phyloP scores from a whole-genome alignment of 208 protist species.

The Trypanosomatidae sp. region DNA sequence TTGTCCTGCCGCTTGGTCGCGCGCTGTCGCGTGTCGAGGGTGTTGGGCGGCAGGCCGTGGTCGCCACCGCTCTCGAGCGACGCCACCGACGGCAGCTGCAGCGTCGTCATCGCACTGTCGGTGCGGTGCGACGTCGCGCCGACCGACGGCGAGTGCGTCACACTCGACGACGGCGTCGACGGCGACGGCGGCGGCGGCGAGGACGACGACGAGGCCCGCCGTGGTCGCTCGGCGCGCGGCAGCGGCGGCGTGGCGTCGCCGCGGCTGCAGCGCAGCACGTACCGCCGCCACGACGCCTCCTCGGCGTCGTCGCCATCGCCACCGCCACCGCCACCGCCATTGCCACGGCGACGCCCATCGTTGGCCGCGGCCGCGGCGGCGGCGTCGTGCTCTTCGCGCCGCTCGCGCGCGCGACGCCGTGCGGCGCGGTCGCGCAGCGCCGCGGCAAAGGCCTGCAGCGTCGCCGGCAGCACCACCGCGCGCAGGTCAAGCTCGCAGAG shows the following conservation, averaged over 20 bases:
- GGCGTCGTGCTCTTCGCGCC: too few species aligned
- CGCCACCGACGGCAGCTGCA: conserved; percentile 32
- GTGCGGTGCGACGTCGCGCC: background rate
- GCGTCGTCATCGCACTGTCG: too few species aligned
- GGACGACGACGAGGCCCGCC: too few species aligned
- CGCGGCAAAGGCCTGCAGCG: conserved; percentile 23
- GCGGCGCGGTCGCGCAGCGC: conserved; percentile 22
- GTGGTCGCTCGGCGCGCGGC: too few species aligned
- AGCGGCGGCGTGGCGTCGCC: background rate
- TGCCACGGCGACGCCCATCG: too few species aligned
- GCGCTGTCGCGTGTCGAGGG: conserved; percentile 55
- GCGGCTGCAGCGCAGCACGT: conserved; percentile 38
- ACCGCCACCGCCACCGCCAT: conserved; percentile 5
- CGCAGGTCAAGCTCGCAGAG: conserved; percentile 60
- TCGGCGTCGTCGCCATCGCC: conserved; percentile 4
- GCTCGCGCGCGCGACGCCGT: conserved; percentile 11
- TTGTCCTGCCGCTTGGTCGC: conserved; percentile 37
- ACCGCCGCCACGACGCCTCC: conserved; percentile 59
- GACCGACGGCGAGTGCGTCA: background rate
- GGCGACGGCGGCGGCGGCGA: background rate
- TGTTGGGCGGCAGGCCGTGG: conserved; percentile 40
- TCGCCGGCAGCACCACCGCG: conserved; percentile 40
- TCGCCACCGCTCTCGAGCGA: conserved; percentile 21
- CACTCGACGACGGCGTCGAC: background rate
- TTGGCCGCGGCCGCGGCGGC: too few species aligned